Evolutionary conservation across 78 protist species (phyloP).

Genomic region (Pigoraptor vietnamica): DNA sequence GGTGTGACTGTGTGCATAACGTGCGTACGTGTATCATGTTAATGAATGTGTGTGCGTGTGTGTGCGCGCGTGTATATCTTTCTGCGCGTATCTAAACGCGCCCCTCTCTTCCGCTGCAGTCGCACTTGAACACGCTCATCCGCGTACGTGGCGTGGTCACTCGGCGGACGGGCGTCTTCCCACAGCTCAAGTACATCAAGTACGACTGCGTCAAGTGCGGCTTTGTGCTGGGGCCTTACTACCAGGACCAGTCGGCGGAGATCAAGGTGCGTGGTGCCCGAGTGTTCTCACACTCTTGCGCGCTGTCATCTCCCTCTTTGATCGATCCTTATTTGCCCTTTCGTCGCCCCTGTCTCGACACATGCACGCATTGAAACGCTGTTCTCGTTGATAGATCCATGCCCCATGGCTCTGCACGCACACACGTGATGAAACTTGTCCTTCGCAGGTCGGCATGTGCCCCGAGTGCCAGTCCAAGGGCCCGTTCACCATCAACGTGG

Average conservation of each 20-base stretch:
- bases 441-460: conserved; percentile 48
- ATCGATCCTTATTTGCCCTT: not conserved
- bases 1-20: too few relatives aligned
- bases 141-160: conserved; percentile 94
- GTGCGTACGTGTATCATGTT: too few relatives aligned
- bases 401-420: too few relatives aligned
- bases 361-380: too few relatives aligned
- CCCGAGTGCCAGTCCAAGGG: conserved; percentile 75
- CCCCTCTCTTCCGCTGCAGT: conserved; percentile 12
- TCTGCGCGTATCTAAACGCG: too few relatives aligned
- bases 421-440: too few relatives aligned
- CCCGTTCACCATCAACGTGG: conserved; percentile 78
- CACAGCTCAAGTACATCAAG: conserved; percentile 78
- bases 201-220: conserved; percentile 88
- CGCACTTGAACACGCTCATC: conserved; percentile 80
- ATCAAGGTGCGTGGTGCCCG: not conserved
- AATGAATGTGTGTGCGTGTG: too few relatives aligned
- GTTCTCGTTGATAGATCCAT: too few relatives aligned
- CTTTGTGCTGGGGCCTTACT: conserved; percentile 66
- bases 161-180: conserved; percentile 89
- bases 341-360: not conserved
- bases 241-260: conserved; percentile 20
- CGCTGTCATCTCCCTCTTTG: not conserved
- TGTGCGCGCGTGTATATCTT: too few relatives aligned
- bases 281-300: not conserved